Percentiles rank a stretch among this genome's conserved stretches.
phyloP scores from a whole-genome alignment of 192 early-diverging fungal species.

The Rhizophlyctis rosea region DNA sequence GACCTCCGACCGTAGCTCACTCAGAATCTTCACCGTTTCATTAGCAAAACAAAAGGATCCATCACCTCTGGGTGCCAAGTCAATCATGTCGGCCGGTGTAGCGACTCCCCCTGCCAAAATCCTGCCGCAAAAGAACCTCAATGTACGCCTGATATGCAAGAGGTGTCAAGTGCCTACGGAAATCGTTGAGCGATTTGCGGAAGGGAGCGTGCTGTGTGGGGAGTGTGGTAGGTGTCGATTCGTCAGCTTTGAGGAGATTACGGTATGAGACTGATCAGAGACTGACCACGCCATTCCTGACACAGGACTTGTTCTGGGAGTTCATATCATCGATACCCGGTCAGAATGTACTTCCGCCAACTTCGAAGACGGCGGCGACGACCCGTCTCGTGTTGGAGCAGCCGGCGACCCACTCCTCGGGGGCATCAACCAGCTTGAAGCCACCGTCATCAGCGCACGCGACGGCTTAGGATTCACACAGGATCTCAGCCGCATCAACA shows the following conservation, averaged over 20 bases:
- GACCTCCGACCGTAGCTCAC: too few relatives aligned
- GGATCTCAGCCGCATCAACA: conserved; percentile 71
- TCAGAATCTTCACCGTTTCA: too few relatives aligned
- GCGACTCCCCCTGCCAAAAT: too few relatives aligned
- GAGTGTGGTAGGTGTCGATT: conserved; percentile 66
- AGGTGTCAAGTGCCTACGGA: too few relatives aligned
- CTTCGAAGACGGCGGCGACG: conserved; percentile 72
- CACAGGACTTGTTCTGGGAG: conserved; percentile 67
- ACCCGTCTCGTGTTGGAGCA: conserved; percentile 88
- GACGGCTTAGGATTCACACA: conserved; percentile 69
- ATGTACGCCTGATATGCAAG: too few relatives aligned
- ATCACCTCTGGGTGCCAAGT: too few relatives aligned
- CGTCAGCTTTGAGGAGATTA: not conserved
- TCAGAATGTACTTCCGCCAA: conserved; percentile 97
- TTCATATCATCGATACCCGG: conserved; percentile 88
- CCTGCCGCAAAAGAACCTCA: too few relatives aligned
- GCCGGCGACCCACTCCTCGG: conserved; percentile 75
- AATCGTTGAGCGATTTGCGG: conserved; percentile 87
- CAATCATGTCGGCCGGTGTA: too few relatives aligned
- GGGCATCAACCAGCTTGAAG: conserved; percentile 68
- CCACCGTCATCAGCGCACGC: conserved; percentile 70
- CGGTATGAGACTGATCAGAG: not conserved
- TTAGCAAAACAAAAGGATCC: too few relatives aligned
- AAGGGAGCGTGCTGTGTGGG: conserved; percentile 87
- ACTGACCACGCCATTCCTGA: not conserved